Evolutionary conservation across 768 basidiomycete species (phyloP), one percentile per base, ranked within the genome.

Genomic region (Termitomyces heimii): DNA sequence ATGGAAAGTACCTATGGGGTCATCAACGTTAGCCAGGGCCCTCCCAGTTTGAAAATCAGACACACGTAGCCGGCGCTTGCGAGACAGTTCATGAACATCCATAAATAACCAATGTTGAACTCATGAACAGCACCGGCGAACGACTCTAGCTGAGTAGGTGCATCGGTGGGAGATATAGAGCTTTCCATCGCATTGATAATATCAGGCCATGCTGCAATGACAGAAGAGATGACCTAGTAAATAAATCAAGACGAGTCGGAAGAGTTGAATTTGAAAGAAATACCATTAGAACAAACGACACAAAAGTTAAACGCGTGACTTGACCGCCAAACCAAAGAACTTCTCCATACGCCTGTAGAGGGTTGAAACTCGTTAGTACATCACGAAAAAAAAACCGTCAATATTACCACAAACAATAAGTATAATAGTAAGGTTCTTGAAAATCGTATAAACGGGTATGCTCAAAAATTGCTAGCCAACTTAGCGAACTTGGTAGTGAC

Each of bases 401-500:
- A 61, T 26, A 13, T 40, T 14, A 12, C 49, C 31, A 77, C 88
- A 62, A 61, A 93, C 95, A 67, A 98, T 98, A 29, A 99, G 81
- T 62, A 99, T 98, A 66, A 98, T 99, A n/a, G 97, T 98, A 66
- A 98, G 68, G 70, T 99, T 99, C 74, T 99, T 99, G 83, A 98
- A 98, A 61, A 99, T 98, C 0, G 97, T 98, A 74, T 98, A 99
- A 28, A 98, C 86, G 0, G 97, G 97, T 72, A 99, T 98, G 62
- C 85, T 91, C 49, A 99, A 79, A 73, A 86, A 93, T 95, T 98
- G 97, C 94, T 98, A 71, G 5, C 45, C 22, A n/a, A 42, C 40
- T 46, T 50, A 28, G 22, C 16, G 54, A 20, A 40, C 13, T 31
- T 31, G 32, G 29, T 5, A 53, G 54, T 13, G 37, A 8, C 26